phyloP scores from a whole-genome alignment of 2,329 filamentous ascomycete genomes.

The Neofusicoccum cordaticola region DNA sequence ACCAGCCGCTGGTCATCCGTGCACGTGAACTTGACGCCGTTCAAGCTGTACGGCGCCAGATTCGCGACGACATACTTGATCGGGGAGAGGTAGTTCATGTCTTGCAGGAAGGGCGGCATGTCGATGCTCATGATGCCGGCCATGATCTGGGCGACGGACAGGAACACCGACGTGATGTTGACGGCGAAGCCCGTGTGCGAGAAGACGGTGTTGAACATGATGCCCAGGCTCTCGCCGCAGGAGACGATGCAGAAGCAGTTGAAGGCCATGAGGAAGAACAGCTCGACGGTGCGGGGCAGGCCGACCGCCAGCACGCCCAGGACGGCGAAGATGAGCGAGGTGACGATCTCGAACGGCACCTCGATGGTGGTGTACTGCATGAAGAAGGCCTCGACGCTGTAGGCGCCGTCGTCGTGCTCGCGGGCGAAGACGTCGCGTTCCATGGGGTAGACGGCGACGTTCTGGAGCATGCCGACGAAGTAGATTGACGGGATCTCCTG shows the following conservation, averaged over 20 bases:
- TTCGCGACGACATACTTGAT: constrained; percentile 68
- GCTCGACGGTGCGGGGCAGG: constrained; percentile 58
- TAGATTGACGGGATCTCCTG: constrained; percentile 70
- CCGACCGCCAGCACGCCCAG: constrained; percentile 64
- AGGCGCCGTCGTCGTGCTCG: constrained; percentile 71
- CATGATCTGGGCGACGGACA: constrained; percentile 70
- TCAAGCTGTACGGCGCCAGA: constrained; percentile 63
- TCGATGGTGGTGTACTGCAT: constrained; percentile 68
- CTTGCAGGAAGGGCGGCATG: constrained; percentile 64
- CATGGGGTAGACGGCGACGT: constrained; percentile 69
- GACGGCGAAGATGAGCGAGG: constrained; percentile 63
- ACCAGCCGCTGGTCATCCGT: constrained; percentile 57
- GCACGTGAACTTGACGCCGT: constrained; percentile 63
- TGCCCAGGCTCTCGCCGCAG: constrained; percentile 72
- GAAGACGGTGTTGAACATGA: constrained; percentile 78
- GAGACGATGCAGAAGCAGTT: constrained; percentile 70
- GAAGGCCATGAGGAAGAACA: constrained; percentile 67
- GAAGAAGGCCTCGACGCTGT: constrained; percentile 69
- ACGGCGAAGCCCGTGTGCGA: constrained; percentile 73
- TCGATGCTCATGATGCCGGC: constrained; percentile 68
- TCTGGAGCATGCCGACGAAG: constrained; percentile 76
- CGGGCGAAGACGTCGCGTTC: constrained; percentile 75
- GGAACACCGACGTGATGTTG: constrained; percentile 66
- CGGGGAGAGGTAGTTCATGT: constrained; percentile 69
- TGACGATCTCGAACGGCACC: constrained; percentile 67